phyloP scores from a whole-genome alignment of 2,329 filamentous ascomycete genomes.

The Venturia effusa region DNA sequence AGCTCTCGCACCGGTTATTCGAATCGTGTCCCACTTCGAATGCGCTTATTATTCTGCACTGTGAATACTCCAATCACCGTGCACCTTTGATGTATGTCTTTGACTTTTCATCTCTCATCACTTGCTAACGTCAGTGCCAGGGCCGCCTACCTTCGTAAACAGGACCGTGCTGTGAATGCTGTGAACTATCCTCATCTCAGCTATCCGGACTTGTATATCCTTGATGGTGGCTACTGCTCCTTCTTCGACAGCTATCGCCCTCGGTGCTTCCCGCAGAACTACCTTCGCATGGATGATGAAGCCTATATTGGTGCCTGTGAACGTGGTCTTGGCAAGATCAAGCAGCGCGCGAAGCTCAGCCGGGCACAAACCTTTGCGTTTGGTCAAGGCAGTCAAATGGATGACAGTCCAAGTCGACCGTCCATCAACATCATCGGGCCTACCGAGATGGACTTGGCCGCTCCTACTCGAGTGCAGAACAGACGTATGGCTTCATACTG shows the following conservation, averaged over 20 bases:
- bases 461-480: conserved; percentile 13
- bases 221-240: conserved; percentile 89
- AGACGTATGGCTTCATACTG: conserved; percentile 15
- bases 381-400: conserved; percentile 58
- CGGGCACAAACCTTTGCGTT: conserved; percentile 94
- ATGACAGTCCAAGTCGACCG: conserved; percentile 45
- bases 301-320: conserved; percentile 90
- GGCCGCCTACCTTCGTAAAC: conserved; percentile 81
- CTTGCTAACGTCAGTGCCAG: conserved; percentile 20
- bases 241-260: conserved; percentile 73
- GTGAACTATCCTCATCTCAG: conserved; percentile 78
- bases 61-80: conserved; percentile 95
- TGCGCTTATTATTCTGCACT: conserved; percentile 86
- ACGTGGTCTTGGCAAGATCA: conserved; percentile 85
- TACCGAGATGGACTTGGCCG: conserved; percentile 22
- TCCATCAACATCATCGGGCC: conserved; percentile 18
- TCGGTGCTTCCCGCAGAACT: conserved; percentile 87
- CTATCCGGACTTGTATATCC: conserved; percentile 96
- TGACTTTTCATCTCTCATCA: neutral
- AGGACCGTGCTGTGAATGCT: conserved; percentile 76
- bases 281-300: conserved; percentile 91
- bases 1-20: conserved; percentile 71
- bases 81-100: conserved; percentile 70
- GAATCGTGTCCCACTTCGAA: conserved; percentile 51
- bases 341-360: conserved; percentile 74